Percentiles rank a stretch among this genome's conserved stretches.
These are phyloP conservation scores for Coniferiporia sulphurascens DNA, from an alignment of 1,284 basidiomycete species.

Conservation along the genomic window DNA sequence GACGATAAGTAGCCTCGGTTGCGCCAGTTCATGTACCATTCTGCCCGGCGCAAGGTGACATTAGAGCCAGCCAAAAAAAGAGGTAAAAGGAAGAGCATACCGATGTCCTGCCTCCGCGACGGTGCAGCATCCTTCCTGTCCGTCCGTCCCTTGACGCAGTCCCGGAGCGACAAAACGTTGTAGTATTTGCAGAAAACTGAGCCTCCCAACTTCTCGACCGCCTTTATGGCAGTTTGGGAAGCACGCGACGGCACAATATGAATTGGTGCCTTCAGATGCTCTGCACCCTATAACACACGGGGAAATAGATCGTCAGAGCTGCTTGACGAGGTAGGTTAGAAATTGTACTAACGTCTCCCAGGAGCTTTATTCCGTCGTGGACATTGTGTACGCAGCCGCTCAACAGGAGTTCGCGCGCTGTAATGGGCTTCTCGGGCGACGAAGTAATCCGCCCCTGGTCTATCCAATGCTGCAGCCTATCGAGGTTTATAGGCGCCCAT, in stretches of 20 bases:
- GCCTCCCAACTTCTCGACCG: conserved; percentile 81
- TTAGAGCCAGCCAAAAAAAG: conserved; percentile 8
- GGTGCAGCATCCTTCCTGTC: conserved; percentile 73
- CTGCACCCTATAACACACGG: conserved; percentile 50
- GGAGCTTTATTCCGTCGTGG: conserved; percentile 87
- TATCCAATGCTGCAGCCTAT: conserved; percentile 89
- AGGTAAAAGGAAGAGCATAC: conserved; percentile 42
- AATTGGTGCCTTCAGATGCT: conserved; percentile 68
- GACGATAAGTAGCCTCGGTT: conserved; percentile 73
- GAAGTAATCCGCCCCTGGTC: conserved; percentile 79
- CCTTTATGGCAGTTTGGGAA: conserved; percentile 80
- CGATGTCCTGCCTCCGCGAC: conserved; percentile 79
- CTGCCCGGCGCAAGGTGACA: conserved; percentile 32
- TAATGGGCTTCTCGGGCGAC: conserved; percentile 80
- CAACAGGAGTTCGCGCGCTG: conserved; percentile 77
- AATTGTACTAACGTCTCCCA: conserved; percentile 64
- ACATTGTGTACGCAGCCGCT: conserved; percentile 88
- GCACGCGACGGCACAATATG: conserved; percentile 84
- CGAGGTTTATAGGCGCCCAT: conserved; percentile 83
- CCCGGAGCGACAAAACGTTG: conserved; percentile 79
- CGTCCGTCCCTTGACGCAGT: conserved; percentile 70
- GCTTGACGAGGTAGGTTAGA: conserved; percentile 1
- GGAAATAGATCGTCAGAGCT: conserved; percentile 11
- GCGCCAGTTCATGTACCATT: conserved; percentile 70
- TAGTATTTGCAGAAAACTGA: conserved; percentile 90